Evolutionary conservation across 2,329 filamentous ascomycete genomes (phyloP), one percentile per base, ranked within the genome.

Genomic region (Ceratocystis harringtonii): DNA sequence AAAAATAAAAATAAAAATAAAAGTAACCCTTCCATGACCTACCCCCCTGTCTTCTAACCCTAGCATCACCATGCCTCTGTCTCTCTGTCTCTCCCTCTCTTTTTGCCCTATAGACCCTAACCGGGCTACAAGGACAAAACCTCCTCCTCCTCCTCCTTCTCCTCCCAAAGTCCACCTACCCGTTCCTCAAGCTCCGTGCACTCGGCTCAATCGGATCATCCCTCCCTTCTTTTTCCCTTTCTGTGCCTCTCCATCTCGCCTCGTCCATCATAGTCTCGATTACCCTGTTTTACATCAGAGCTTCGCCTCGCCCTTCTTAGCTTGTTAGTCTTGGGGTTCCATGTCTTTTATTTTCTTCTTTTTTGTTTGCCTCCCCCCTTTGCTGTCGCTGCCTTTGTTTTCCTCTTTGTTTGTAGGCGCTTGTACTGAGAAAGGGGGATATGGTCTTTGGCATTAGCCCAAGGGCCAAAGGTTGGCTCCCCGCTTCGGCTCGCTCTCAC

Each of bases 61-160:
- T 32, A 43, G 32, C 28, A 41, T 22, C 28, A 7, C 17, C n/a
- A 19, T 62, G 15, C 19, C 62, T 64, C 62, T 28, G 44, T 32
- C 62, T 50, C 41, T 48, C 50, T 64, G 44, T 50, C 62, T 50
- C 62, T 64, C 62, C 2, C 44, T 50, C 62, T 50, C 41, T 48
- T 50, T 64, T n/a, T 43, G 36, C 52, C 36, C 30, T 64, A 41
- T 17, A 43, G n/a, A 58, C 52, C 50, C 48, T 10, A 64, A 57
- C 7, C 48, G 36, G 12, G 36, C 36, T 41, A 41, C 36, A 4
- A 41, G 36, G 6, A 28, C 41, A 10, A 45, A 25, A 15, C 61
- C 45, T 48, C 41, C 7, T 22, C 36, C 61, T 8, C 4, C n/a
- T 32, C 55, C 15, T 28, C 55, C 58, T 36, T 30, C 52, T 58